A percentile compares a stretch with the other conserved stretches of the same genome.
Conservation (phyloP, 2,329 filamentous ascomycete genomes). For the Fusarium chaquense region DNA sequence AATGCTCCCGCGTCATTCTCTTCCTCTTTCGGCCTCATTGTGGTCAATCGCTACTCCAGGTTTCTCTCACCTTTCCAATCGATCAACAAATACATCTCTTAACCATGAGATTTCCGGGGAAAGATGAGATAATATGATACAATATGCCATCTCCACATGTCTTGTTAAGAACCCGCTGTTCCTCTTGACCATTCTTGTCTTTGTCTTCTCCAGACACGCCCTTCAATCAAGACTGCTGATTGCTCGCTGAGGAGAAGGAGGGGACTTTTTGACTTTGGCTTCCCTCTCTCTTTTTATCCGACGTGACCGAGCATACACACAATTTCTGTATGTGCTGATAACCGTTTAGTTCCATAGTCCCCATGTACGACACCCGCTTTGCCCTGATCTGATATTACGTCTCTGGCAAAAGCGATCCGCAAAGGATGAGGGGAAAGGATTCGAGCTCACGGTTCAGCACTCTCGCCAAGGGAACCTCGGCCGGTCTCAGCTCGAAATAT, state of each 20-base stretch:
- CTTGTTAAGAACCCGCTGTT: slow-evolving; percentile 2
- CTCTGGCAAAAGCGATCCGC: slow-evolving; percentile 18
- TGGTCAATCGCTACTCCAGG: slow-evolving; percentile 7
- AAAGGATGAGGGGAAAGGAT: slow-evolving; percentile 3
- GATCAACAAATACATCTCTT: slow-evolving; percentile 31
- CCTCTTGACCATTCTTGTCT: neutral
- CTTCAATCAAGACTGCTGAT: slow-evolving; percentile 10
- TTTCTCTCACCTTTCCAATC: slow-evolving; percentile 15
- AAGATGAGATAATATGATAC: slow-evolving; percentile 8
- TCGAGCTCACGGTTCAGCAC: neutral
- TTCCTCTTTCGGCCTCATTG: slow-evolving; percentile 6
- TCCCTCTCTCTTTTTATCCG: slow-evolving; percentile 38
- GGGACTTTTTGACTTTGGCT: slow-evolving; percentile 18
- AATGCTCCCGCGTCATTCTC: neutral
- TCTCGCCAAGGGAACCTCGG: slow-evolving; percentile 8
- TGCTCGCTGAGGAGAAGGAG: slow-evolving; percentile 8
- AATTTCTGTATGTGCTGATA: slow-evolving; percentile 14
- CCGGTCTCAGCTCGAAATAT: slow-evolving; percentile 5
- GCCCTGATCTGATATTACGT: slow-evolving; percentile 43
- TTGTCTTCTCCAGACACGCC: slow-evolving; percentile 23
- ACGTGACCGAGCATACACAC: slow-evolving; percentile 4
- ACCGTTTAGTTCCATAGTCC: slow-evolving; percentile 10
- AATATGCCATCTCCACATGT: slow-evolving; percentile 13
- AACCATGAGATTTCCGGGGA: slow-evolving; percentile 22
- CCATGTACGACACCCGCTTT: slow-evolving; percentile 28